Percentiles rank a stretch among this genome's conserved stretches.
Conservation (phyloP, 148 eudicot species). For the Hydrangea macrophylla region DNA sequence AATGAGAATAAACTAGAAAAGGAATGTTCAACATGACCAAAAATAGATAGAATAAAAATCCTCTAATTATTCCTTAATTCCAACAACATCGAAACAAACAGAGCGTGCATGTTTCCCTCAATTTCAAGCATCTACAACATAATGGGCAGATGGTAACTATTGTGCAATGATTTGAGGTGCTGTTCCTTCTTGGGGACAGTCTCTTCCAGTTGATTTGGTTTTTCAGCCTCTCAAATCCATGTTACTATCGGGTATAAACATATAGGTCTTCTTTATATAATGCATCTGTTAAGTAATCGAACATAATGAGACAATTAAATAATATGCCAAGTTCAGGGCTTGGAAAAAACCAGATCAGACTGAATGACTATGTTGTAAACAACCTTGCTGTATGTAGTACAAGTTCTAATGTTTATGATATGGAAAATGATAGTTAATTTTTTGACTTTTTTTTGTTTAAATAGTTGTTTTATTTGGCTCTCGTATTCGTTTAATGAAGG, state of each 20-base stretch:
- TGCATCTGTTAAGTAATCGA: background rate
- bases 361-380: background rate
- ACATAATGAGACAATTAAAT: too few species aligned
- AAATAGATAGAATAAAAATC: too few species aligned
- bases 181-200: background rate
- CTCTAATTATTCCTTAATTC: too few species aligned
- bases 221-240: background rate
- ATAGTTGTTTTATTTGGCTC: background rate
- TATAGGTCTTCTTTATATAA: too few species aligned
- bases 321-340: too few species aligned
- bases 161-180: background rate
- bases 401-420: background rate
- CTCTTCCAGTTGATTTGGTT: background rate
- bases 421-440: background rate
- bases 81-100: too few species aligned
- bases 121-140: background rate
- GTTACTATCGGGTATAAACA: background rate
- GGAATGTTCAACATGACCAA: too few species aligned
- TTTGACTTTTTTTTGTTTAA: background rate
- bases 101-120: background rate
- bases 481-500: constrained; percentile 34
- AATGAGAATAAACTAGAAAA: too few species aligned
- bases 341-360: background rate
- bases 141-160: background rate
- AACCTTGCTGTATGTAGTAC: background rate